A percentile compares a stretch with the other conserved stretches of the same genome.
These are phyloP conservation scores for Ogataea pini DNA, from an alignment of 805 yeast genomes.

Conservation along the genomic window DNA sequence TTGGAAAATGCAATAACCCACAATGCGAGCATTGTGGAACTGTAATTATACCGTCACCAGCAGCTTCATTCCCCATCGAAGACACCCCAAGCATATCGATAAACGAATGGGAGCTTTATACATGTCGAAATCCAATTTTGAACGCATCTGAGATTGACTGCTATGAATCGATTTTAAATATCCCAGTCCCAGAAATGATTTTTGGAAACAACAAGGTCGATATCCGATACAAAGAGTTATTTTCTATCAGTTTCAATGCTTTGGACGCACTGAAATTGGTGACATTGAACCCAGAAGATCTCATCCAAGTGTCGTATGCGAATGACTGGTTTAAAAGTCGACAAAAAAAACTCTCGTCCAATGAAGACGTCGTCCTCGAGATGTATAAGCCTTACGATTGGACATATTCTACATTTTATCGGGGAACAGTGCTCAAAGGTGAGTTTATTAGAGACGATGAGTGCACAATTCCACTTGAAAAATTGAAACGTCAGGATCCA, in stretches of 20 bases:
- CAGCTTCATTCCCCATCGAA: constrained; percentile 58
- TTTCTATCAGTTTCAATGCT: constrained; percentile 66
- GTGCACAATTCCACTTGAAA: constrained; percentile 62
- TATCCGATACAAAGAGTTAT: constrained; percentile 29
- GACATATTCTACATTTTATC: constrained; percentile 86
- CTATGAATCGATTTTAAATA: constrained; percentile 59
- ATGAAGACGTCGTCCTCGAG: constrained; percentile 45
- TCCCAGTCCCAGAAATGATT: constrained; percentile 97
- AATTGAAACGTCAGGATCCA: constrained; percentile 71
- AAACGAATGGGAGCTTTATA: constrained; percentile 73
- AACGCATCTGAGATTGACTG: constrained; percentile 71
- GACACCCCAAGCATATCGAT: constrained; percentile 72
- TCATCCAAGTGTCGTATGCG: constrained; percentile 79
- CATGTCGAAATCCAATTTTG: constrained; percentile 75
- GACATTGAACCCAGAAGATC: constrained; percentile 41
- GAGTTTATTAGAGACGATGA: constrained; percentile 31
- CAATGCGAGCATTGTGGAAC: constrained; percentile 65
- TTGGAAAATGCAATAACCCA: constrained; percentile 28
- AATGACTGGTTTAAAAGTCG: constrained; percentile 69
- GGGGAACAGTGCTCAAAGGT: constrained; percentile 50
- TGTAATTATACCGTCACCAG: constrained; percentile 78
- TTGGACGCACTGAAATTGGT: constrained; percentile 71
- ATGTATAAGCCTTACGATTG: constrained; percentile 89
- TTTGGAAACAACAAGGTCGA: constrained; percentile 80
- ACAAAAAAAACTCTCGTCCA: constrained; percentile 35